These are phyloP conservation scores for Artemisia tridentata DNA, from an alignment of 129 eudicot genomes.

Conservation along the genomic window DNA sequence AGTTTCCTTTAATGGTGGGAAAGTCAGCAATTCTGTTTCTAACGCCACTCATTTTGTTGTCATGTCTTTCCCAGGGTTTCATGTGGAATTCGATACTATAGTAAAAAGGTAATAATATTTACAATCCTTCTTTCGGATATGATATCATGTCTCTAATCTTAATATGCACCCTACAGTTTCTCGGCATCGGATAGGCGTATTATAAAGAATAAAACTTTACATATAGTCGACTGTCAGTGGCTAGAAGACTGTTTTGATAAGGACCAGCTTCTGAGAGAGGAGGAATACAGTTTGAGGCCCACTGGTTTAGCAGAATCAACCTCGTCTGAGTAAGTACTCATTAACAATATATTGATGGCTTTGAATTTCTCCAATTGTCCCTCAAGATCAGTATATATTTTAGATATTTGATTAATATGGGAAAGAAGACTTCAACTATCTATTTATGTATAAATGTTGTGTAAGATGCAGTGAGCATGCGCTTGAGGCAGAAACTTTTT, in stretches of 20 bases:
- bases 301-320: constrained; percentile 36
- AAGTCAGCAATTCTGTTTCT: constrained; percentile 46
- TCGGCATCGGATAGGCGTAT: constrained; percentile 51
- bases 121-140: too few species aligned
- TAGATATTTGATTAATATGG: background rate
- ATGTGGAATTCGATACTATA: constrained; percentile 43
- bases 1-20: constrained; percentile 74
- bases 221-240: constrained; percentile 72
- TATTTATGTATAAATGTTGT: background rate
- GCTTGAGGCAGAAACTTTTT: constrained; percentile 19
- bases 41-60: constrained; percentile 72
- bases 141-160: constrained; percentile 9
- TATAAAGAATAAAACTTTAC: constrained; percentile 47
- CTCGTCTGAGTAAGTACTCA: constrained; percentile 40
- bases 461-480: constrained; percentile 32
- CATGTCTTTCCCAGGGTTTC: constrained; percentile 42
- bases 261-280: constrained; percentile 58
- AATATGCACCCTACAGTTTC: constrained; percentile 43
- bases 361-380: too few species aligned
- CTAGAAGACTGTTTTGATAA: constrained; percentile 64
- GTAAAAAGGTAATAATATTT: constrained; percentile 43
- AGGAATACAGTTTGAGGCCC: constrained; percentile 56
- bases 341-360: too few species aligned
- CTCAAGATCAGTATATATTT: background rate
- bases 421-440: background rate